These are phyloP conservation scores for Tricholoma sp. DNA, from an alignment of 768 basidiomycete genomes.

Conservation along the genomic window DNA sequence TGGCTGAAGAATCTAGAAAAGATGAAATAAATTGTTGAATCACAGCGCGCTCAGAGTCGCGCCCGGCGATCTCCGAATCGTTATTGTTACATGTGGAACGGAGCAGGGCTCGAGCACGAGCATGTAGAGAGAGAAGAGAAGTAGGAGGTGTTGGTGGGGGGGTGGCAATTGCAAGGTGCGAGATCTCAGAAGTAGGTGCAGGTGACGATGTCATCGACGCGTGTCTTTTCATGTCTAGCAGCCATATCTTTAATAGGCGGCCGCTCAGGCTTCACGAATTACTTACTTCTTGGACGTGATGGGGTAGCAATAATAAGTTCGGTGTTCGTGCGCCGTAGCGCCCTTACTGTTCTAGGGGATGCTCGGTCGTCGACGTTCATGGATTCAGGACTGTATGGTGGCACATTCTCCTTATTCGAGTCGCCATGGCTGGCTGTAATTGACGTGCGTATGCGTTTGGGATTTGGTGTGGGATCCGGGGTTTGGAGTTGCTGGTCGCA, in stretches of 20 bases:
- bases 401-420: slow-evolving; percentile 74
- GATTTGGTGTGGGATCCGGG: slow-evolving; percentile 58
- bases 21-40: slow-evolving; percentile 57
- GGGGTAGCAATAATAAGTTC: slow-evolving; percentile 31
- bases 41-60: slow-evolving; percentile 53
- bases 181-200: slow-evolving; percentile 39
- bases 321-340: slow-evolving; percentile 33
- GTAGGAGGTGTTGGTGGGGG: slow-evolving; percentile 59
- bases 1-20: slow-evolving; percentile 36
- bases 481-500: slow-evolving; percentile 45
- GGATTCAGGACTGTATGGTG: slow-evolving; percentile 45
- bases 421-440: slow-evolving; percentile 43
- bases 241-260: neutral
- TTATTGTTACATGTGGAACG: slow-evolving; percentile 62
- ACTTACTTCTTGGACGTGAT: slow-evolving; percentile 43
- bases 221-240: slow-evolving; percentile 38
- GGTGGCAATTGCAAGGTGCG: slow-evolving; percentile 44
- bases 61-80: slow-evolving; percentile 56
- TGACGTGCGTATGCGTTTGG: slow-evolving; percentile 58
- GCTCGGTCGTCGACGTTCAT: slow-evolving; percentile 29
- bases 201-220: slow-evolving; percentile 37
- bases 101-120: slow-evolving; percentile 63
- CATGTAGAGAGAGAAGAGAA: slow-evolving; percentile 43
- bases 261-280: neutral
- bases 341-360: slow-evolving; percentile 35